Evolutionary conservation across 2,329 filamentous ascomycete species (phyloP).

Genomic region (Fusarium cicatricum): DNA sequence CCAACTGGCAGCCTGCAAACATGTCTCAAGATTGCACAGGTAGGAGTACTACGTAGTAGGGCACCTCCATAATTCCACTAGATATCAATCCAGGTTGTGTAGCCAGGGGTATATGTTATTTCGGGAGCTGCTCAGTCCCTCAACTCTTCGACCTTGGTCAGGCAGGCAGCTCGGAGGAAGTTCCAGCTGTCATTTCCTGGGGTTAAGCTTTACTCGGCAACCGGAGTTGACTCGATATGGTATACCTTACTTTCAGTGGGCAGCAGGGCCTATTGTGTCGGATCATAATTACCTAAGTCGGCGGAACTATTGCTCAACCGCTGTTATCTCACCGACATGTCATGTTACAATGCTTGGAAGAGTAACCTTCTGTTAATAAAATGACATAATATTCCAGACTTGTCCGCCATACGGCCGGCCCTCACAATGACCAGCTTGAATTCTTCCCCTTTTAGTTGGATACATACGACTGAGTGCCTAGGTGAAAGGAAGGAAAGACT

Average conservation of each 20-base stretch:
- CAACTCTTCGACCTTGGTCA: no score
- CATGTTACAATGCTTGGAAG: background rate
- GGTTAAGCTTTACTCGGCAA: background rate
- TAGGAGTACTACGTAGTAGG: background rate
- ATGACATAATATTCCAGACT: no score
- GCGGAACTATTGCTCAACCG: slow-evolving; percentile 1
- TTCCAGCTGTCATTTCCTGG: background rate
- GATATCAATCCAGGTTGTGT: background rate
- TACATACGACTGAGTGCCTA: no score
- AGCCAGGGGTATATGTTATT: no score
- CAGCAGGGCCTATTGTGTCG: background rate
- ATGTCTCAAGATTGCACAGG: slow-evolving; percentile 1
- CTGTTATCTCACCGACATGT: background rate
- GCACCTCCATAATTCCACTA: background rate
- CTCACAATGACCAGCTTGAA: no score
- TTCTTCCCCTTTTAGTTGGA: no score
- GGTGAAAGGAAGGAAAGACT: no score
- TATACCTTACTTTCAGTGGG: background rate
- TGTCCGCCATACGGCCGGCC: no score
- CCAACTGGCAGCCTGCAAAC: background rate
- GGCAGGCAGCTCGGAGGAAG: background rate
- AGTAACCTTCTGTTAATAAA: background rate
- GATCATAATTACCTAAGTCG: slow-evolving; percentile 9
- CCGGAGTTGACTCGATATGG: background rate
- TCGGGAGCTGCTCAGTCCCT: no score